Evolutionary conservation across 108 stramenopile species (phyloP), one percentile per base, ranked within the genome.

Genomic region (Pseudonitzschia multistriata): DNA sequence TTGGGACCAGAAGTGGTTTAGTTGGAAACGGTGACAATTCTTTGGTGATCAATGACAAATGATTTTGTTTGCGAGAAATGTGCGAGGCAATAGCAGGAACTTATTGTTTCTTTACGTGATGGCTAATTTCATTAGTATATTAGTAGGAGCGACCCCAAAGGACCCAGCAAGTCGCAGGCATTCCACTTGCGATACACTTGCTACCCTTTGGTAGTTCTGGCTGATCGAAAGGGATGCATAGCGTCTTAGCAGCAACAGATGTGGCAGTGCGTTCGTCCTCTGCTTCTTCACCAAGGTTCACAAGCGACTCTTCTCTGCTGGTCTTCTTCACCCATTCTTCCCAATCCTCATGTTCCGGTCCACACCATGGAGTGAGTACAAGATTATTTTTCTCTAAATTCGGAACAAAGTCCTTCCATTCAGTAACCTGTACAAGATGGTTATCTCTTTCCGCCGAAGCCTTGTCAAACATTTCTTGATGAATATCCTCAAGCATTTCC

Each of bases 141-240:
- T 93, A 99, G 69, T 98, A 99, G 17, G 96, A 97, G 17, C 98
- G 88, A 36, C 99, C 99, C 98, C 99, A 99, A 25, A 99, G 85
- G 15, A 95, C 90, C 98, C 99, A 99, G 78, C 95, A 96, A 8
- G 89, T 98, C 29, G 99, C 99, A 14, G 85, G 88, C 80, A 88
- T 77, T 4, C 98, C 98, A 74, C 94, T 96, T 28, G 96, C 93
- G 81, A 99, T 96, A 84, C 99, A 99, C 76, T 88, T 95, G 45
- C 90, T 97, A 2, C 99, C 98, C 50, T 89, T 86, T 14, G 92
- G 91, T 29, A 99, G 79, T 56, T 97, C 96, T 31, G 97, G 97
- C 92, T 98, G 98, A 29, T 94, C 85, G 50, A 98, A 96, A 13
- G 99, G 99, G 53, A 98, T 96, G 72, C 99, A 99, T 48, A 99